Conservation (phyloP, 208 protist species). For the Trypanosoma brucei region DNA sequence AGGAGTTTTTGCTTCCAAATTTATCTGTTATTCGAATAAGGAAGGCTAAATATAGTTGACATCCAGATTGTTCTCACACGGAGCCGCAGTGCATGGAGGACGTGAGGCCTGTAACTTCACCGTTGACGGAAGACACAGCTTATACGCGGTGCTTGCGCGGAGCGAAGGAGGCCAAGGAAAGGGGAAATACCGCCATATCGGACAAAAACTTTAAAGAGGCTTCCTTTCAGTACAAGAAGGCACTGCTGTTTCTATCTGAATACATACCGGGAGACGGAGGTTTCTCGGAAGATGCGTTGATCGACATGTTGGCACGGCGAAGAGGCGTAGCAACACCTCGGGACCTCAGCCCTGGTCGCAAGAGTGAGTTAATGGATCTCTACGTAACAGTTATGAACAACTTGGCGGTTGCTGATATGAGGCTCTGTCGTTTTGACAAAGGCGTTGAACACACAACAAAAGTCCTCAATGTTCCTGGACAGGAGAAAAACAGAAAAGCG, state of each 20-base stretch:
- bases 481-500: constrained; percentile 36
- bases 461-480: constrained; percentile 27
- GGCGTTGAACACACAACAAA: constrained; percentile 34
- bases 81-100: too few relatives aligned
- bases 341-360: constrained; percentile 7
- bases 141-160: constrained; percentile 9
- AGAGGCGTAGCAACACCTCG: neutral
- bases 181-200: constrained; percentile 44
- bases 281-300: constrained; percentile 8
- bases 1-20: too few relatives aligned
- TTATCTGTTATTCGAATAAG: too few relatives aligned
- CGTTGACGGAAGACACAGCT: too few relatives aligned
- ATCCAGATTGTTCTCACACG: too few relatives aligned
- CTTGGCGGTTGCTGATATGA: constrained; percentile 41
- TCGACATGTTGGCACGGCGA: constrained; percentile 14
- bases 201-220: constrained; percentile 32
- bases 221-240: constrained; percentile 69
- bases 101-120: too few relatives aligned
- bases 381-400: constrained; percentile 49
- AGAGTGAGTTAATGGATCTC: constrained; percentile 25
- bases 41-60: too few relatives aligned
- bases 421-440: constrained; percentile 43
- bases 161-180: constrained; percentile 45
- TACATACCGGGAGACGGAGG: constrained; percentile 33
- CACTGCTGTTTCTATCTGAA: constrained; percentile 56